A percentile compares a stretch with the other conserved stretches of the same genome.
Conservation (phyloP, 2,329 filamentous ascomycete genomes). For the Beauveria sp. region DNA sequence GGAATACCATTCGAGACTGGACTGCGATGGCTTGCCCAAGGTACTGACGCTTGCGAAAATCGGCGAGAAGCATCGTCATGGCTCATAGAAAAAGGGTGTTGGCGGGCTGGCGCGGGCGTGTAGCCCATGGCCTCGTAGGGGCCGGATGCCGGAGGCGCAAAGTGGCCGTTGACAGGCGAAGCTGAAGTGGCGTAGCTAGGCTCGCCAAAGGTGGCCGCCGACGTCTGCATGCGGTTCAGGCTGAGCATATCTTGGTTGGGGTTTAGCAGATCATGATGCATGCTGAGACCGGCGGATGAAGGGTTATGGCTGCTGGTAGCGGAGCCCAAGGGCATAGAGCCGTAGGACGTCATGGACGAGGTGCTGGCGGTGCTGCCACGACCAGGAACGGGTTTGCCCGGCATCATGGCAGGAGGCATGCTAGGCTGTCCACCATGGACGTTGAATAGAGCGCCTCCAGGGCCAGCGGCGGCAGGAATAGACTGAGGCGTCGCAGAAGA, state of each 20-base stretch:
- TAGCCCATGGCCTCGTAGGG: conserved; percentile 75
- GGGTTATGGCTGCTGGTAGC: conserved; percentile 62
- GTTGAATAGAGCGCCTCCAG: conserved; percentile 54
- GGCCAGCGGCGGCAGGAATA: conserved; percentile 34
- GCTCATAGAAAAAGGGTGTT: conserved; percentile 43
- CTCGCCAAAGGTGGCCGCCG: conserved; percentile 60
- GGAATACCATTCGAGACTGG: conserved; percentile 39
- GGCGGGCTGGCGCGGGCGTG: conserved; percentile 55
- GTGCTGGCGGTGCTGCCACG: conserved; percentile 51
- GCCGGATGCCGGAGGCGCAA: conserved; percentile 55
- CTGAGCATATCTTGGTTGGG: conserved; percentile 67
- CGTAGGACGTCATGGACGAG: conserved; percentile 61
- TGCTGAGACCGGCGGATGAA: conserved; percentile 42
- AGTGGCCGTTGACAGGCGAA: conserved; percentile 58
- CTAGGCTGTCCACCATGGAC: conserved; percentile 39
- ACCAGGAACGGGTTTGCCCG: conserved; percentile 37
- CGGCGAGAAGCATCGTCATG: conserved; percentile 53
- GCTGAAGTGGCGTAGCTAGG: conserved; percentile 59
- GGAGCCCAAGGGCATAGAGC: conserved; percentile 63
- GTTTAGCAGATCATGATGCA: conserved; percentile 52
- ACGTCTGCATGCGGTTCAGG: conserved; percentile 56
- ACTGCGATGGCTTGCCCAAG: conserved; percentile 32
- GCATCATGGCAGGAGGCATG: conserved; percentile 49
- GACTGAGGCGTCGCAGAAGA: conserved; percentile 37
- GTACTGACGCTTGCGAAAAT: conserved; percentile 79